A percentile compares a stretch with the other conserved stretches of the same genome.
These are phyloP conservation scores for Oryza coarctata DNA, from an alignment of 176 grass and related monocot genomes.

Conservation along the genomic window DNA sequence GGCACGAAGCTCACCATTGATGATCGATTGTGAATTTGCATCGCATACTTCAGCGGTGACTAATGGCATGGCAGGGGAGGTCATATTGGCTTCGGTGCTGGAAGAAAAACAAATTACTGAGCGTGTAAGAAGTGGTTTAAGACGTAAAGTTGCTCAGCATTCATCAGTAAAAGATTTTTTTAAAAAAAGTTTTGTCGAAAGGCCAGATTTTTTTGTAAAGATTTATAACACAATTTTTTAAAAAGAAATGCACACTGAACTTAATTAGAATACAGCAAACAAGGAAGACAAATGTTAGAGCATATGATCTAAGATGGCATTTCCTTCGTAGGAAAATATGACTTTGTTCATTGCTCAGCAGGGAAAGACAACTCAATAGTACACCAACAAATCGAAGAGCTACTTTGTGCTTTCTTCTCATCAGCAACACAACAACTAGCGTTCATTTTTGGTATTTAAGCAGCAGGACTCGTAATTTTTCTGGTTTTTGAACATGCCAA, in stretches of 20 bases:
- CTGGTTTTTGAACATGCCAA: too few relatives aligned
- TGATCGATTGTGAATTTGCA: conserved; percentile 57
- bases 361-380: too few relatives aligned
- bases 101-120: background rate
- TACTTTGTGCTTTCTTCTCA: too few relatives aligned
- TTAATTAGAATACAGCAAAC: background rate
- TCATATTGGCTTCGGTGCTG: conserved; percentile 40
- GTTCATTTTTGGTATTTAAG: too few relatives aligned
- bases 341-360: too few relatives aligned
- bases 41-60: conserved; percentile 86
- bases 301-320: background rate
- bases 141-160: background rate
- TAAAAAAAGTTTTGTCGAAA: too few relatives aligned
- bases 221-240: background rate
- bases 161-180: too few relatives aligned
- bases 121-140: background rate
- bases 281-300: background rate
- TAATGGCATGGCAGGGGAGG: conserved; percentile 52
- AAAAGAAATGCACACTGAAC: background rate
- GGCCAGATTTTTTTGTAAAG: too few relatives aligned
- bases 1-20: conserved; percentile 63
- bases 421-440: too few relatives aligned
- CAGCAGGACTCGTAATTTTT: too few relatives aligned
- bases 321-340: background rate
- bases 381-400: too few relatives aligned